Percentiles rank a stretch among this genome's conserved stretches.
Evolutionary conservation across 208 protist species (phyloP).

Genomic region (Acanthamoeba triangularis): DNA sequence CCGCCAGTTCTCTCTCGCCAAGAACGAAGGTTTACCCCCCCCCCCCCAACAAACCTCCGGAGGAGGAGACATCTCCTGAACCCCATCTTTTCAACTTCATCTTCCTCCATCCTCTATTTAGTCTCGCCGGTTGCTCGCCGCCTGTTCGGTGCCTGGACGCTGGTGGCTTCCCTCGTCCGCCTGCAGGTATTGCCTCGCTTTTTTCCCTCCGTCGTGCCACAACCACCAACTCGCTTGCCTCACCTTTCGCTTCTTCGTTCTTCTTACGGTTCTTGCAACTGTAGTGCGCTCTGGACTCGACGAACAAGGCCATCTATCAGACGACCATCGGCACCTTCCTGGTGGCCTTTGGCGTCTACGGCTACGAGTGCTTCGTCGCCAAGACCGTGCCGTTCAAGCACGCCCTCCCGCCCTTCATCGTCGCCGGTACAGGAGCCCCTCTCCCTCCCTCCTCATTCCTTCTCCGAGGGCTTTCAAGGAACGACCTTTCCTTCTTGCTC

Average conservation of each 20-base stretch:
- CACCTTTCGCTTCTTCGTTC: not conserved
- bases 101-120: not conserved
- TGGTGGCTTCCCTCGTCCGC: slow-evolving; percentile 1
- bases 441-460: not conserved
- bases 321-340: slow-evolving; percentile 35
- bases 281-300: slow-evolving; percentile 28
- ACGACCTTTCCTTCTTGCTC: not conserved
- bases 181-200: not conserved
- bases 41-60: not conserved
- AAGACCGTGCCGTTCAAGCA: slow-evolving; percentile 61
- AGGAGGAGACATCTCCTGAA: too few species aligned
- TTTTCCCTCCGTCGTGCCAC: not conserved
- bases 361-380: slow-evolving; percentile 46
- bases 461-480: too few species aligned
- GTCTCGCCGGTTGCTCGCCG: not conserved
- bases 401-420: slow-evolving; percentile 41
- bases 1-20: slow-evolving; percentile 33
- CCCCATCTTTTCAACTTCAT: not conserved
- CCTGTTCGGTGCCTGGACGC: slow-evolving; percentile 48
- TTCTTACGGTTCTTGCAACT: not conserved
- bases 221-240: not conserved
- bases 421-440: not conserved
- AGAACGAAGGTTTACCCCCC: not conserved
- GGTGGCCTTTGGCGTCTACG: slow-evolving; percentile 50
- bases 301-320: slow-evolving; percentile 32